These are phyloP conservation scores for Microascus cirrosus DNA, from an alignment of 2,329 filamentous ascomycete species.

Conservation along the genomic window DNA sequence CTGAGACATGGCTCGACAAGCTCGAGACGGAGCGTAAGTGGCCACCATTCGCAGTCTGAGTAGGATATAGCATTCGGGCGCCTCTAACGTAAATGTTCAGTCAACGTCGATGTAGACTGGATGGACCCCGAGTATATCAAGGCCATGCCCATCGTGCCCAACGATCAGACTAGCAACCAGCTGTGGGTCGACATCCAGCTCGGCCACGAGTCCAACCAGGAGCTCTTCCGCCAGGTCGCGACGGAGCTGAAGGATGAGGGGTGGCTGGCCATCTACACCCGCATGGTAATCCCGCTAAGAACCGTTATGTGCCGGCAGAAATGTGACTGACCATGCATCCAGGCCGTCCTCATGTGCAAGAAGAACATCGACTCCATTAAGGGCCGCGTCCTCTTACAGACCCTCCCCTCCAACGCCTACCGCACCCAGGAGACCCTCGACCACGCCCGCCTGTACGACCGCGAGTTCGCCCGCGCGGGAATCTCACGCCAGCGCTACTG, in stretches of 20 bases:
- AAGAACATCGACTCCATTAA: constrained; percentile 30
- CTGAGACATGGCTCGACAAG: background rate
- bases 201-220: constrained; percentile 27
- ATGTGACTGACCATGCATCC: constrained; percentile 7
- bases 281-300: no score
- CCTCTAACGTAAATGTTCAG: constrained; percentile 17
- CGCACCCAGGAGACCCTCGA: constrained; percentile 29
- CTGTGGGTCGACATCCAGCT: constrained; percentile 35
- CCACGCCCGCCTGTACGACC: constrained; percentile 32
- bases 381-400: constrained; percentile 38
- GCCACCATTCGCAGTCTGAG: background rate
- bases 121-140: constrained; percentile 38
- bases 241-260: constrained; percentile 30
- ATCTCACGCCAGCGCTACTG: constrained; percentile 33
- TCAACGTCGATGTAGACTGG: constrained; percentile 39
- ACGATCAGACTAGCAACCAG: constrained; percentile 40
- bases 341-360: constrained; percentile 32
- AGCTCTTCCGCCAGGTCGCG: constrained; percentile 26
- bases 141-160: constrained; percentile 28
- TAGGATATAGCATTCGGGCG: no score
- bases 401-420: constrained; percentile 32
- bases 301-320: no score
- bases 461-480: constrained; percentile 30
- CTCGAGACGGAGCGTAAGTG: background rate
- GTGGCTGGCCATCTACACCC: constrained; percentile 36